Evolutionary conservation across 192 early-diverging fungal species (phyloP).

Genomic region (Coemansia sp.): DNA sequence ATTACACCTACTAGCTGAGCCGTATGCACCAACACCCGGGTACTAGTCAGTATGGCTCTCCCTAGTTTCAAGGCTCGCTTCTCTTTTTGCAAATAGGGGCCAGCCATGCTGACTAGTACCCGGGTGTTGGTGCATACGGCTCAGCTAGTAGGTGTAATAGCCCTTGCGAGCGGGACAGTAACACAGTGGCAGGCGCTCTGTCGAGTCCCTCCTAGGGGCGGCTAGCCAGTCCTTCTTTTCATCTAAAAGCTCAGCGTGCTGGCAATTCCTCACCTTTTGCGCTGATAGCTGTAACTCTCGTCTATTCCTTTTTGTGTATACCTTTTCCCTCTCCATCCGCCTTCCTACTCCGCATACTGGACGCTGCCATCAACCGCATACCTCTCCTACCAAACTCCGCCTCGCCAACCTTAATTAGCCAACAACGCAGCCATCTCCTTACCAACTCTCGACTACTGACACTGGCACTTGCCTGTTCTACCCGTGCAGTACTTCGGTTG

Average conservation of each 20-base stretch:
- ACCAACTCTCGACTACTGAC: neutral
- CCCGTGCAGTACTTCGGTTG: neutral
- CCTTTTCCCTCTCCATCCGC: neutral
- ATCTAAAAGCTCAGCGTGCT: neutral
- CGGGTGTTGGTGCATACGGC: neutral
- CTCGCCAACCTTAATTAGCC: neutral
- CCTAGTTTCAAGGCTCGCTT: no score
- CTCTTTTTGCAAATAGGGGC: no score
- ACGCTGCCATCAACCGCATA: slow-evolving; percentile 9
- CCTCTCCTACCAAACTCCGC: neutral
- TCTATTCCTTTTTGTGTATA: neutral
- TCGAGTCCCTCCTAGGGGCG: neutral
- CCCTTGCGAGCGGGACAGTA: slow-evolving; percentile 1
- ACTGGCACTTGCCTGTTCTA: neutral
- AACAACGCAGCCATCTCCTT: neutral
- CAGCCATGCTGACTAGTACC: slow-evolving; percentile 3
- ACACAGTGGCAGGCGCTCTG: neutral
- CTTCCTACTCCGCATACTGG: neutral
- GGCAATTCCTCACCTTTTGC: neutral
- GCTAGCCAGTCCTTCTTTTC: neutral
- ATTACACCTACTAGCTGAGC: neutral
- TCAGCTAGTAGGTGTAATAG: neutral
- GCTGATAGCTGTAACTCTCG: neutral
- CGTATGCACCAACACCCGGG: neutral
- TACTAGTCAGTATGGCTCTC: neutral